Base-by-base conservation (phyloP, 1,284 basidiomycete genomes). In the Malassezia japonica region DNA sequence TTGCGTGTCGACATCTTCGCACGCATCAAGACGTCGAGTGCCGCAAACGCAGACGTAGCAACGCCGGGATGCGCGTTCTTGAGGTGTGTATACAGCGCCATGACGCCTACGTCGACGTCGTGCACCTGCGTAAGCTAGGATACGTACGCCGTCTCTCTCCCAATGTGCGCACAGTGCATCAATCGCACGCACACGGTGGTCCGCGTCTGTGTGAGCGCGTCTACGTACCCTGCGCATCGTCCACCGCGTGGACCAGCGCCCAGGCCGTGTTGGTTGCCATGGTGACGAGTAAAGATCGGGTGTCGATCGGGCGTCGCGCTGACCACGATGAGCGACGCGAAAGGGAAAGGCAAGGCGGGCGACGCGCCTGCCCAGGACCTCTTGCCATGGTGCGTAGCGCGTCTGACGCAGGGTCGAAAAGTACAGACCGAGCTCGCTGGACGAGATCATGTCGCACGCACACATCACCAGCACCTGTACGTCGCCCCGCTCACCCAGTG, bases 361-460 rank as follows among this genome's bases (percentile, higher is more conserved):
- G 25, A 16, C 10, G 23, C 43, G 24, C 23, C 50, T 3, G 39
- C 12, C 4, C 16, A 10, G 12, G 53, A 55, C 23, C 25, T 49
- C 21, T 43, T 55, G n/a, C 53, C 53, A n/a, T 55, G 53, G 51
- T 54, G 31, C 28, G 51, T 40, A 8, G 20, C 13, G n/a, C 12
- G 23, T 12, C 39, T 43, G 1, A 40, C 28, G 36, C 53, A 67
- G 70, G 70, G 70, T 72, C 4, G 70, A 72, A 43, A 72, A 72
- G 56, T 71, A 72, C 46, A 61, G 68, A 10, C 70, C 70, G 1
- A 48, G 53, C 2, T 61, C 65, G 10, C 58, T 72, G 16, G 67
- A 71, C 47, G 67, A 71, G 33, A 57, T 72, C 37, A 61, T 72
- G 15, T 66, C 70, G 5, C 70, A 72, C 55, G 64, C 60, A 44